Conservation (phyloP, 2,329 filamentous ascomycete genomes). For the Claviceps arundinis region DNA sequence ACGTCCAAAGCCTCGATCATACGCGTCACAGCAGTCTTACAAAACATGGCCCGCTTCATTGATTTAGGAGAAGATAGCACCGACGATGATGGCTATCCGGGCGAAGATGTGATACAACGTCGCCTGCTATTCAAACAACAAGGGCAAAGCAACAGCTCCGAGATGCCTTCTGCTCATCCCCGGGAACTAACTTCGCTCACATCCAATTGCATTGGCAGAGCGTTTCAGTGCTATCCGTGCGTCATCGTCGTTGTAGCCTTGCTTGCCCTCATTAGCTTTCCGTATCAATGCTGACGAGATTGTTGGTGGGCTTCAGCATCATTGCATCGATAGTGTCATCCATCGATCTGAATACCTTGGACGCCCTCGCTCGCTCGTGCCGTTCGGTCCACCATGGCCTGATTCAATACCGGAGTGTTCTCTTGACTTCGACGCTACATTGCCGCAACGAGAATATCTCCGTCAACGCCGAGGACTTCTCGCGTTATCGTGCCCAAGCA, state of each 20-base stretch:
- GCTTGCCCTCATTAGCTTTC: not conserved
- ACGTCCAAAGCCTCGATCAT: not conserved
- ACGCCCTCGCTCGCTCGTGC: conserved; percentile 71
- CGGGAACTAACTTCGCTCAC: not conserved
- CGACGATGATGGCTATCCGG: conserved; percentile 3
- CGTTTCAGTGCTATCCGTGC: conserved; percentile 25
- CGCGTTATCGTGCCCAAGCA: conserved; percentile 43
- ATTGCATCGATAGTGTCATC: conserved; percentile 59
- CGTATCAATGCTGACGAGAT: not conserved
- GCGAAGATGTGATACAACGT: conserved; percentile 4
- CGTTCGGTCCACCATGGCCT: conserved; percentile 66
- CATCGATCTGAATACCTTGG: conserved; percentile 78
- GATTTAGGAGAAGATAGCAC: conserved; percentile 10
- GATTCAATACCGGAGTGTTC: conserved; percentile 61
- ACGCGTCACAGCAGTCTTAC: not conserved
- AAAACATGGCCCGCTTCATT: conserved; percentile 12
- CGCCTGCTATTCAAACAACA: conserved; percentile 2
- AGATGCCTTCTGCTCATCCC: not conserved
- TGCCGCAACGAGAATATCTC: conserved; percentile 58
- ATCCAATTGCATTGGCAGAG: conserved; percentile 14
- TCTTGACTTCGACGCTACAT: conserved; percentile 63
- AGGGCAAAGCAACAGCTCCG: not conserved
- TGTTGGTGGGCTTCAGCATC: conserved; percentile 44
- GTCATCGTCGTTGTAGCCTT: conserved; percentile 1
- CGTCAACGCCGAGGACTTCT: conserved; percentile 40